These are phyloP conservation scores for Triangularia setosa DNA, from an alignment of 2,329 filamentous ascomycete species.

Conservation along the genomic window DNA sequence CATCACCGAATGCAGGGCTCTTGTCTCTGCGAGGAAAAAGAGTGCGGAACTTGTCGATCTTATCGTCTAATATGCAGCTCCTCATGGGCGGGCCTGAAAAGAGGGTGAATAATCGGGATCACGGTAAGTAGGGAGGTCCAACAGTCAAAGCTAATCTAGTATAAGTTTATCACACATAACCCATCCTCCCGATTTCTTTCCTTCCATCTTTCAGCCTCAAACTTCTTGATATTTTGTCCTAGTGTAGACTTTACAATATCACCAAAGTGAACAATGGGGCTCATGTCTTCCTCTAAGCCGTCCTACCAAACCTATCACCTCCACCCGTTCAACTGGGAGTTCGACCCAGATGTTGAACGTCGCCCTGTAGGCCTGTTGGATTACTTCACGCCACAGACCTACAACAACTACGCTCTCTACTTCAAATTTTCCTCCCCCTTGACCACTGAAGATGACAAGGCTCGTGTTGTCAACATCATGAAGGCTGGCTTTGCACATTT, in stretches of 20 bases:
- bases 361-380: background rate
- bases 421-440: background rate
- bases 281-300: background rate
- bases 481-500: slow-evolving; percentile 28
- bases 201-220: background rate
- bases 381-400: background rate
- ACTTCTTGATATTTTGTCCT: no score
- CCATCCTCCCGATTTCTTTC: background rate
- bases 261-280: background rate
- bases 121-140: no score
- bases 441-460: background rate
- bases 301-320: background rate
- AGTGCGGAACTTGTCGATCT: background rate
- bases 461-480: slow-evolving; percentile 19
- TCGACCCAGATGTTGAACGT: background rate
- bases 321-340: background rate
- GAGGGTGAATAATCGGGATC: no score
- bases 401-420: slow-evolving; percentile 1
- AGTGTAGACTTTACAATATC: background rate
- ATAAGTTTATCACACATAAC: no score
- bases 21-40: background rate
- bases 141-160: no score
- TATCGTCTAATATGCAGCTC: background rate
- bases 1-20: background rate
- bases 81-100: no score